Conservation (phyloP, 352 stramenopile genomes). For the Phytophthora pluvialis region DNA sequence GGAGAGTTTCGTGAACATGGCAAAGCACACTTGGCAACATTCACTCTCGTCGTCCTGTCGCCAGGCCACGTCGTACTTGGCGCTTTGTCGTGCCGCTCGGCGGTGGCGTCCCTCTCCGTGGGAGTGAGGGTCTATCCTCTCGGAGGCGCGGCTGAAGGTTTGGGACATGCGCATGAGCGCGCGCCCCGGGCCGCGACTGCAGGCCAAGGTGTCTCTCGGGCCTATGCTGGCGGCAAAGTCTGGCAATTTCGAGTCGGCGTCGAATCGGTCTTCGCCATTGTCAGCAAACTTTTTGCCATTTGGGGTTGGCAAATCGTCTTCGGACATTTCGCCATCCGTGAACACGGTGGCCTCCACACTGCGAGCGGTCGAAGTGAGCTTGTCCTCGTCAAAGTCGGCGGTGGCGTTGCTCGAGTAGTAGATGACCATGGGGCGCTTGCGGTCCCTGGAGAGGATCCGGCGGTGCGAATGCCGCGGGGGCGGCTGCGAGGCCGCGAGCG, state of each 20-base stretch:
- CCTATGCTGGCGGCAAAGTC: constrained; percentile 43
- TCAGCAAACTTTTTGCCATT: neutral
- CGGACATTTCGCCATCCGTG: constrained; percentile 40
- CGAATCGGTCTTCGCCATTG: constrained; percentile 25
- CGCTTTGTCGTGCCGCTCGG: constrained; percentile 36
- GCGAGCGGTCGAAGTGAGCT: constrained; percentile 8
- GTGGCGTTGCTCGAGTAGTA: constrained; percentile 33
- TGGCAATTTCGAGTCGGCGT: constrained; percentile 18
- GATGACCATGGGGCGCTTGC: constrained; percentile 43
- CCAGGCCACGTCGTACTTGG: constrained; percentile 82
- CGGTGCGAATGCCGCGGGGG: constrained; percentile 32
- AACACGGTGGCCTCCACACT: constrained; percentile 16
- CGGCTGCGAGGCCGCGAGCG: constrained; percentile 29
- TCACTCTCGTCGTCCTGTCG: constrained; percentile 58
- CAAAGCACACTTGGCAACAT: constrained; percentile 75
- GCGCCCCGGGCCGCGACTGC: constrained; percentile 19
- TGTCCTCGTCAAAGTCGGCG: constrained; percentile 6
- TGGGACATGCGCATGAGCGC: constrained; percentile 33
- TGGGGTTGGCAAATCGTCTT: constrained; percentile 33
- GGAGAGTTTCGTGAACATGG: constrained; percentile 76
- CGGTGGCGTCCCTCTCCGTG: constrained; percentile 14
- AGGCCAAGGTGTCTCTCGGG: constrained; percentile 16
- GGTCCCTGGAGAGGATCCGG: constrained; percentile 30
- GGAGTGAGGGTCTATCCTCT: constrained; percentile 26
- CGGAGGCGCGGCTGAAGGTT: constrained; percentile 38